phyloP scores from a whole-genome alignment of 768 basidiomycete genomes.

The Grammothele lineata region DNA sequence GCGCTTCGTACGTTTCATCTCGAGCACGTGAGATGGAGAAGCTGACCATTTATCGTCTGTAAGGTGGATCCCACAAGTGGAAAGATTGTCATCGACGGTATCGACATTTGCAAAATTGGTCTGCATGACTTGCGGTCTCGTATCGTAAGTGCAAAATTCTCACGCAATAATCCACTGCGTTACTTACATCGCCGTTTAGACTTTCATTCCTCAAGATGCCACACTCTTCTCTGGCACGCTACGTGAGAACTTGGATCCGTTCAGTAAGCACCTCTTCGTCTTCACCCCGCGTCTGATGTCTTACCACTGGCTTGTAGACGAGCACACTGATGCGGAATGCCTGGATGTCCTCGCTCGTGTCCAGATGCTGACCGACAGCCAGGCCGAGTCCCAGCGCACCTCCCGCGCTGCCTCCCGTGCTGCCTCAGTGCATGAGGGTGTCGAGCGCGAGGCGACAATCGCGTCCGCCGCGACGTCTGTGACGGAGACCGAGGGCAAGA shows the following conservation, averaged over 20 bases:
- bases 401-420: slow-evolving; percentile 47
- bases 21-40: no score
- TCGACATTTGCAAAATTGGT: slow-evolving; percentile 84
- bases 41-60: neutral
- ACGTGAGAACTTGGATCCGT: slow-evolving; percentile 72
- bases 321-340: slow-evolving; percentile 77
- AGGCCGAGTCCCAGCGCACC: slow-evolving; percentile 42
- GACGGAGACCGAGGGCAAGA: slow-evolving; percentile 56
- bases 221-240: slow-evolving; percentile 79
- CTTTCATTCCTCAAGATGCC: slow-evolving; percentile 76
- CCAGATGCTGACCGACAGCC: slow-evolving; percentile 60
- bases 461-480: slow-evolving; percentile 20
- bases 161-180: neutral
- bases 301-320: slow-evolving; percentile 35
- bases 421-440: slow-evolving; percentile 39
- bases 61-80: slow-evolving; percentile 77
- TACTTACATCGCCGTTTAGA: slow-evolving; percentile 41
- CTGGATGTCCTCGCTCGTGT: slow-evolving; percentile 79
- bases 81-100: slow-evolving; percentile 78
- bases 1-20: slow-evolving; percentile 64
- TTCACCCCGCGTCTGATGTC: neutral
- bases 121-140: slow-evolving; percentile 78
- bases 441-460: slow-evolving; percentile 30
- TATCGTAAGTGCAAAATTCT: slow-evolving; percentile 40
- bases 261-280: slow-evolving; percentile 28